Evolutionary conservation across 2,329 filamentous ascomycete species (phyloP).

Genomic region (Cyanodermella asteris): DNA sequence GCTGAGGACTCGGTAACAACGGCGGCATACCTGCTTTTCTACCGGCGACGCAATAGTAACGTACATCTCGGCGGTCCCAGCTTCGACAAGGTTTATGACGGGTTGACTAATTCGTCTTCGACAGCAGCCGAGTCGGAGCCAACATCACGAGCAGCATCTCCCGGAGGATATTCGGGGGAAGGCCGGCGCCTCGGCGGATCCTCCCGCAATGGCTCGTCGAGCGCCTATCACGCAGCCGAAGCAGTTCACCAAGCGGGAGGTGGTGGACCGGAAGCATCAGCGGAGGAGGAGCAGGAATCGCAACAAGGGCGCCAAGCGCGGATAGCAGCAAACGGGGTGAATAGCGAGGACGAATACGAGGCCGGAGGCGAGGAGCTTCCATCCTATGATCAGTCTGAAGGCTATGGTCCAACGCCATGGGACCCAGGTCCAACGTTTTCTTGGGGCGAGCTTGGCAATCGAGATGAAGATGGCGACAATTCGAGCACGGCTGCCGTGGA

Average conservation of each 20-base stretch:
- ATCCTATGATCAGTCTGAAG: no score
- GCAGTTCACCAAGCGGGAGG: conserved; percentile 45
- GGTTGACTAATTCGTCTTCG: conserved; percentile 35
- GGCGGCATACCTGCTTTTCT: conserved; percentile 85
- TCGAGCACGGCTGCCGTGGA: no score
- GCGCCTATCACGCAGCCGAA: conserved; percentile 59
- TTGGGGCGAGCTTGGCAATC: no score
- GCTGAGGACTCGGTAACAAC: conserved; percentile 43
- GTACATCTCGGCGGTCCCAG: conserved; percentile 56
- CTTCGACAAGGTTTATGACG: conserved; percentile 48
- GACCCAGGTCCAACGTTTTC: no score
- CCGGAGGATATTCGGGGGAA: conserved; percentile 70
- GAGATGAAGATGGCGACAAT: no score
- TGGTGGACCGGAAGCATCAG: conserved; percentile 30
- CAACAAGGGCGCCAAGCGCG: conserved; percentile 4
- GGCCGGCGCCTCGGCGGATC: conserved; percentile 68
- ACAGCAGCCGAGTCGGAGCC: conserved; percentile 24
- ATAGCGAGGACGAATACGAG: neutral
- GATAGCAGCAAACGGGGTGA: conserved; percentile 13
- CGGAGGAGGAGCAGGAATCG: conserved; percentile 6
- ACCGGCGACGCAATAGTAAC: conserved; percentile 64
- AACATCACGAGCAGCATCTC: conserved; percentile 23
- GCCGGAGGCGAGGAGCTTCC: no score
- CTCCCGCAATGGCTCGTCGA: conserved; percentile 81
- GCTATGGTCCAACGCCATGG: no score